Conservation (phyloP, 139 green algal genomes). For the Micractinium conductrix region DNA sequence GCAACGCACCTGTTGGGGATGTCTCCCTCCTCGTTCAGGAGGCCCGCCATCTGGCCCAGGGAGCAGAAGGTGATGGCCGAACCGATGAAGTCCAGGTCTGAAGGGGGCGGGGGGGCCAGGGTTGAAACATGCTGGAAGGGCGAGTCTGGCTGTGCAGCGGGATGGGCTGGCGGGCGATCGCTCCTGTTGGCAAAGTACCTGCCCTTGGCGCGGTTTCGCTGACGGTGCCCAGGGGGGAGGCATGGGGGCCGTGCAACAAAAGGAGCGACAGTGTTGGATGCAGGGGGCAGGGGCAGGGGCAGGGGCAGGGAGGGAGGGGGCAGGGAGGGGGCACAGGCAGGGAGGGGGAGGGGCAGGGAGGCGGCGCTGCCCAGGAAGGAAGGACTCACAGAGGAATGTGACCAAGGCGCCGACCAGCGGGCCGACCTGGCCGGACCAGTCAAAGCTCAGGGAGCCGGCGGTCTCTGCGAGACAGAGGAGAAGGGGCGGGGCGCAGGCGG, state of each 20-base stretch:
- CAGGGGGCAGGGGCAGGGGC: too few species aligned
- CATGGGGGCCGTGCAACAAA: neutral
- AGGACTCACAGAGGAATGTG: conserved; percentile 44
- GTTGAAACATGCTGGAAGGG: too few species aligned
- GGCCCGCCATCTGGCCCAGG: conserved; percentile 54
- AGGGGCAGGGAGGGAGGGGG: too few species aligned
- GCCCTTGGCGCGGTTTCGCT: too few species aligned
- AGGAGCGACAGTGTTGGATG: too few species aligned
- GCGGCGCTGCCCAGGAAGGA: too few species aligned
- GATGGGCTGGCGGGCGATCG: too few species aligned
- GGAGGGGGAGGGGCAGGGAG: neutral
- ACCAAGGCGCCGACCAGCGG: conserved; percentile 40
- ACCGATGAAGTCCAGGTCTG: conserved; percentile 64
- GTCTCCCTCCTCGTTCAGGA: conserved; percentile 39
- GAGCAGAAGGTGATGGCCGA: conserved; percentile 53
- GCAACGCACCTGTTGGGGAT: too few species aligned
- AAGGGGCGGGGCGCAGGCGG: neutral
- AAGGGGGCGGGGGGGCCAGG: neutral
- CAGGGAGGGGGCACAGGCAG: neutral
- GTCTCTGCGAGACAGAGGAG: conserved; percentile 34
- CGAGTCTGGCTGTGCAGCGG: too few species aligned
- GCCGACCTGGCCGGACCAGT: conserved; percentile 55
- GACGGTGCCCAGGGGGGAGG: neutral
- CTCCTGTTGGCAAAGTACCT: too few species aligned
- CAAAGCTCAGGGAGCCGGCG: conserved; percentile 54